Base-by-base conservation (phyloP, 2,329 filamentous ascomycete genomes). In the Hymenoscyphus fraxineus region DNA sequence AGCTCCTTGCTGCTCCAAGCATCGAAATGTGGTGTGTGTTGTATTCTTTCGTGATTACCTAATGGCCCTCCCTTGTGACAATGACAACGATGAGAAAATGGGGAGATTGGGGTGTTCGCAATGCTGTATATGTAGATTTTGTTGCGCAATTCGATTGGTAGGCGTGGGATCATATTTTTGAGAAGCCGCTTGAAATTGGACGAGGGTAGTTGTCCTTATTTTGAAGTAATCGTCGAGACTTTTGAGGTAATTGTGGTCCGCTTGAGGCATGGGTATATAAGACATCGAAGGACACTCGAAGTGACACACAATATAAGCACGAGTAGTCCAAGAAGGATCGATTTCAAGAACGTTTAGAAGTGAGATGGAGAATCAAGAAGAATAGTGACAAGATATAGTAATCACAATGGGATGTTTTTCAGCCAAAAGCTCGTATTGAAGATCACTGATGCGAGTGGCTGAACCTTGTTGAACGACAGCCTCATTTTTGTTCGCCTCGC, bases 401-500 rank as follows among this genome's bases (percentile, higher is more conserved):
- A 22, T n/a, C 22, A 51, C 1, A 12, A 51, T 12, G 2, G 19
- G 16, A n/a, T 19, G 7, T 47, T 44, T 44, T n/a, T 44, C 44
- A 6, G 22, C 15, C 54, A 15, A 22, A 19, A 19, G 10, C 58
- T 59, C 32, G 41, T 35, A 35, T 35, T 35, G 35, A 35, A 35
- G 35, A 35, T 35, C 35, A 35, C 35, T 35, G 35, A 35, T 35
- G 35, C 35, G 35, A 51, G 44, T 51, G 44, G 44, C 9, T 51
- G 7, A 12, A 51, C 19, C 22, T 19, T 51, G 44, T 51, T 51
- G 6, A 51, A 58, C 22, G 35, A 3, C 35, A 6, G 32, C 35
- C 57, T 58, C 57, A 27, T 40, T 40, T 51, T 51, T 19, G 44
- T 51, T 19, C 44, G 44, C 44, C 44, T 51, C 44, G 19, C 44